Evolutionary conservation across 805 yeast genomes (phyloP), one percentile per base, ranked within the genome.

Genomic region (Starmerella geochares): DNA sequence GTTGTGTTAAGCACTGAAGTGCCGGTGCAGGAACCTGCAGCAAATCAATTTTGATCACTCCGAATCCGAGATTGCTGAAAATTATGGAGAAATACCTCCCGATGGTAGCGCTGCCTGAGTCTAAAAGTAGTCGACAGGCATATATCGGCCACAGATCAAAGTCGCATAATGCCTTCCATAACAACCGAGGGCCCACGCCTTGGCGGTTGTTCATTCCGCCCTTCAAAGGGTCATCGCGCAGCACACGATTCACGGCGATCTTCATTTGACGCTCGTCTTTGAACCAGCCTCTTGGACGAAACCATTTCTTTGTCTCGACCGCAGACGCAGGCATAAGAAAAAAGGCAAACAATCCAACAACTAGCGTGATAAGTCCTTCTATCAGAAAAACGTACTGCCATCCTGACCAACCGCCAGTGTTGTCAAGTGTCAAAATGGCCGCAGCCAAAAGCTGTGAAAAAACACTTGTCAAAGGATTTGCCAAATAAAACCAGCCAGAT

Each of bases 121-220:
- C 67, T 9, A 65, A 65, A 10, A 74, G 53, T 3, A 77, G 31
- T 13, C 83, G 76, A 29, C 69, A 58, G 2, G 69, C 46, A 51
- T 75, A 76, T 33, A 77, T 63, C 19, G 81, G 82, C 74, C 79
- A 69, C 49, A 78, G 49, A 58, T 77, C 76, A 56, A 65, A 72
- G 58, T 78, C 81, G 2, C 57, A 37, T 4, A 76, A 38, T 2
- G 77, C 66, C 35, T 63, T 57, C 54, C 63, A 59, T 11, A 79
- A 52, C 64, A 70, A 71, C 35, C 60, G 66, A 3, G 63, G 54
- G 1, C 70, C 59, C 17, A 79, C 60, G 3, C 79, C 77, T 54
- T 74, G 74, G 58, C 80, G 68, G 58, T 79, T 79, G 59, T 78
- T 71, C 82, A 78, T 77, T 50, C 74, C 80, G 21, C 82, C 81